Base-by-base conservation (phyloP, 305 asterid species). In the Solanum hybrid region DNA sequence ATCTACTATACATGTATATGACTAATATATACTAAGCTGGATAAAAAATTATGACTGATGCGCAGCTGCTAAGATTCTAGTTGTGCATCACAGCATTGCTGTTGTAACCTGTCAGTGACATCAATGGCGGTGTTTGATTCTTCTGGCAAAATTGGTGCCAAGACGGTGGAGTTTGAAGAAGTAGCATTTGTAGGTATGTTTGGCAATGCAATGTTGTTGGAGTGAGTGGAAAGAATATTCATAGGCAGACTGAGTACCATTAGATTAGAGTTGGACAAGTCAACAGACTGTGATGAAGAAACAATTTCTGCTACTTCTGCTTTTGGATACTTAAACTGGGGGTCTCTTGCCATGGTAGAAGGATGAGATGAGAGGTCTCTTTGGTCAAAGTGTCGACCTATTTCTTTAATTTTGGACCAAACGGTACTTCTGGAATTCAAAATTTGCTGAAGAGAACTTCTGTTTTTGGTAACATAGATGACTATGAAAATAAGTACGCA, bases 331-430 rank as follows among this genome's bases (percentile, higher is more conserved):
- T 17, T 76, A 32, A 17, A 76, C 40, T 84, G 73, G 10, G 75
- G 71, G 87, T 27, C 40, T 29, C 72, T 84, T 84, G 40, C 40
- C 38, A 31, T 84, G 42, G 64, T 22, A 51, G 71, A 84, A 51
- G 26, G 26, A 38, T 27, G 69, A 64, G 38, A 51, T 29, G 82
- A 76, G 82, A 34, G 82, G 82, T 92, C 94, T 87, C 91, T 90
- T 86, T 90, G 85, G 72, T 91, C 91, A 40, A 92, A 93, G 79
- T 91, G 91, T 89, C 85, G 75, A 72, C 90, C 90, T 6, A 90
- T 51, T 24, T 88, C 92, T 10, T 85, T 9, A 38, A 90, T 2
- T 90, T 91, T 91, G 16, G 93, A 91, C 93, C 93, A 91, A 87
- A 79, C n/a, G 17, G 92, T 89, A 24, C 76, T 71, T 80, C 85